phyloP scores from a whole-genome alignment of 1,139 yeast species.

The Candida pseudoviswanathii region DNA sequence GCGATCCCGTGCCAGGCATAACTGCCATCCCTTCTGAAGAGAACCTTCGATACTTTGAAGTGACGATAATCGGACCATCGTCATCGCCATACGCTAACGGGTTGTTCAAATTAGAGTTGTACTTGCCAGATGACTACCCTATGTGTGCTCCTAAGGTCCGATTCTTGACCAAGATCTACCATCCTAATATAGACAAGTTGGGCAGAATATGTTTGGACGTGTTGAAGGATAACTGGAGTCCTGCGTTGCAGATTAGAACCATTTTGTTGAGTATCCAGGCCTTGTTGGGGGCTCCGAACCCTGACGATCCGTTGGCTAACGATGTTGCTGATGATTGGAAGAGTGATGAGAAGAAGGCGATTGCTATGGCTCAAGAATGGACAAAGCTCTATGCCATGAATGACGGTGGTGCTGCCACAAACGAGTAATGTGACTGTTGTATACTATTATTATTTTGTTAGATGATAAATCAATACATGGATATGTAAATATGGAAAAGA shows the following conservation, averaged over 20 bases:
- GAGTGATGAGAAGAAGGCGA: slow-evolving; percentile 77
- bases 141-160: slow-evolving; percentile 94
- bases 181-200: slow-evolving; percentile 92
- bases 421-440: too few relatives aligned
- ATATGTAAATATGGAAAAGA: background rate
- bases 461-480: background rate
- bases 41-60: slow-evolving; percentile 85
- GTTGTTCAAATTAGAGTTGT: slow-evolving; percentile 72
- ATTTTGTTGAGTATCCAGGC: slow-evolving; percentile 91
- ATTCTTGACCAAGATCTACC: slow-evolving; percentile 89
- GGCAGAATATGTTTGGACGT: slow-evolving; percentile 97
- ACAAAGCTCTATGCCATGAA: slow-evolving; percentile 63
- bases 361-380: slow-evolving; percentile 87
- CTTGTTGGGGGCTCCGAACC: slow-evolving; percentile 91
- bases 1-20: slow-evolving; percentile 97
- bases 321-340: slow-evolving; percentile 98
- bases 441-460: too few relatives aligned
- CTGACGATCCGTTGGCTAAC: slow-evolving; percentile 97
- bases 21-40: slow-evolving; percentile 92
- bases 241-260: slow-evolving; percentile 96
- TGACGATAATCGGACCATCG: slow-evolving; percentile 84
- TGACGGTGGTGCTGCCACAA: slow-evolving; percentile 3
- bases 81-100: slow-evolving; percentile 86
- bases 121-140: slow-evolving; percentile 87
- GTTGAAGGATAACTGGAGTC: slow-evolving; percentile 92